phyloP scores from a whole-genome alignment of 768 basidiomycete species.

The Tulasnella sp. region DNA sequence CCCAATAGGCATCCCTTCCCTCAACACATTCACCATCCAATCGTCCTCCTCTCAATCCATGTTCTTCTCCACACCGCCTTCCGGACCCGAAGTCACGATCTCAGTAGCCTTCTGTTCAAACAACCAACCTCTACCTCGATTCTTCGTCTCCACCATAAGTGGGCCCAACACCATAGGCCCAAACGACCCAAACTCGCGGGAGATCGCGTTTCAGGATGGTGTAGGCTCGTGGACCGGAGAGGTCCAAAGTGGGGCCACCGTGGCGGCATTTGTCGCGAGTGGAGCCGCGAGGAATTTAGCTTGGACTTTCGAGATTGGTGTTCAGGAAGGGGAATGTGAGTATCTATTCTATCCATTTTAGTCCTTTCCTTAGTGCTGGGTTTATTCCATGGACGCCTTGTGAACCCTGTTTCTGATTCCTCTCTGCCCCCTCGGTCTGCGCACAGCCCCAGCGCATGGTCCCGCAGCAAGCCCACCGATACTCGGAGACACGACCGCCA shows the following conservation, averaged over 20 bases:
- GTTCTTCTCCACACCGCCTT: slow-evolving; percentile 36
- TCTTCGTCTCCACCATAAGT: slow-evolving; percentile 49
- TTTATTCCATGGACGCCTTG: no score
- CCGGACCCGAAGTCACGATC: slow-evolving; percentile 36
- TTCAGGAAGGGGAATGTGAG: slow-evolving; percentile 47
- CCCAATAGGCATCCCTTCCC: slow-evolving; percentile 19
- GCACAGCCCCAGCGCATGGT: slow-evolving; percentile 51
- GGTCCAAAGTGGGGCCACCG: slow-evolving; percentile 49
- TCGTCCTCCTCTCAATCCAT: slow-evolving; percentile 29
- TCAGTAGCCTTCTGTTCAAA: slow-evolving; percentile 40
- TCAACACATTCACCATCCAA: slow-evolving; percentile 17
- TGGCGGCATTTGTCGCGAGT: slow-evolving; percentile 46
- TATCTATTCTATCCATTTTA: slow-evolving; percentile 24
- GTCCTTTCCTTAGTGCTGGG: background rate
- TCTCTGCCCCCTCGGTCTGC: background rate
- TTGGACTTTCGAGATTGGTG: slow-evolving; percentile 55
- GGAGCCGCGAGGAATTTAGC: slow-evolving; percentile 35
- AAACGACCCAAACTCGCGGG: slow-evolving; percentile 38
- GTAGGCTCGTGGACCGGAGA: slow-evolving; percentile 51
- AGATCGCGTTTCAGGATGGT: slow-evolving; percentile 46
- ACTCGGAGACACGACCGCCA: slow-evolving; percentile 70
- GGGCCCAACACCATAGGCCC: slow-evolving; percentile 41
- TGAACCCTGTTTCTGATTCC: no score
- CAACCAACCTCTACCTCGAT: slow-evolving; percentile 39
- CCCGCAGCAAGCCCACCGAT: slow-evolving; percentile 48